Evolutionary conservation across 2,329 filamentous ascomycete species (phyloP), one percentile per base, ranked within the genome.

Genomic region (Sclerotinia glacialis): DNA sequence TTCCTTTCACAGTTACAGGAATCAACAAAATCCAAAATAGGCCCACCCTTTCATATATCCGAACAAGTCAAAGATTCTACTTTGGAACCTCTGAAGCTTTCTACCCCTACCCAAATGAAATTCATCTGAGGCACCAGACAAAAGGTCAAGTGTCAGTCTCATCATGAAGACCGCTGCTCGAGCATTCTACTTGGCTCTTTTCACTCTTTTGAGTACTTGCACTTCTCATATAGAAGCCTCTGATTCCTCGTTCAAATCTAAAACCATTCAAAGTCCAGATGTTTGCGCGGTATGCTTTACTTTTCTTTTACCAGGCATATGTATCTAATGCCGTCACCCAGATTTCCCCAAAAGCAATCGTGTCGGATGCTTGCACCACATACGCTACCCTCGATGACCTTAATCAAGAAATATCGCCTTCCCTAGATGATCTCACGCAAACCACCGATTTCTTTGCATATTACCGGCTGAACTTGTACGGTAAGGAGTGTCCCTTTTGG

Each of bases 391-490:
- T 99, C 78, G 93, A 99, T 76, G 82, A 83, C 50, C 83, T 99
- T 64, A 99, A 98, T 79, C 79, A 83, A 71, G 85, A 86, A 68
- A 83, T 97, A 69, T 88, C 89, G 73, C 91, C 93, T 23, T 85
- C 88, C 63, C 81, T 99, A 72, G 85, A 91, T 74, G 89, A 91
- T 65, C 86, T 99, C 55, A 96, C 92, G 0, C 86, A 86, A 73
- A 87, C 90, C 64, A 96, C 94, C 78, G 95, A 99, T 79, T 99
- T 97, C 84, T 99, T 99, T 80, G 94, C 94, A 64, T 93, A 98
- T 79, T 99, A 98, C 81, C 89, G 95, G 67, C 82, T 99, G 55
- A 98, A 97, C 77, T 85, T 99, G 26, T 99, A 92, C 79, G 90
- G 96, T 78, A 97, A 95, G 78, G 87, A 86, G 79, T 99, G 95